Base-by-base conservation (phyloP, 352 stramenopile genomes). In the Phytophthora chlamydospora region DNA sequence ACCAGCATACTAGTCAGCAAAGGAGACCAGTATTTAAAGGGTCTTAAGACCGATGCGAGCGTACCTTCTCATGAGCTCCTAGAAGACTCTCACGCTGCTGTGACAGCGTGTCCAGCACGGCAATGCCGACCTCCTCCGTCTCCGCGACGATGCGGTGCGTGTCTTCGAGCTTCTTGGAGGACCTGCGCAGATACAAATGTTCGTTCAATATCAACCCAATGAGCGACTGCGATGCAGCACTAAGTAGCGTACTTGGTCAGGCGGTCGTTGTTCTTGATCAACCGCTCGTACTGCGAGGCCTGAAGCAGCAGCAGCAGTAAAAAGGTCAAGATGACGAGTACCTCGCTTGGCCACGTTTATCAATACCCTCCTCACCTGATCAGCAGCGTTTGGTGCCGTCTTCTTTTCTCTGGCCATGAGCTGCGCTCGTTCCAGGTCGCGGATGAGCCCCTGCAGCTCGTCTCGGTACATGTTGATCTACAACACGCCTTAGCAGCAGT, bases 41-140 rank as follows among this genome's bases (percentile, higher is more conserved):
- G 21, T 24, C 21, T 24, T 24, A 24, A 24, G 21, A 24, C 21
- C 21, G 21, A 24, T 24, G 21, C 21, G 21, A 16, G 39, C 24
- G 7, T 32, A 90, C 82, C 65, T 91, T 91, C 59, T 89, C 76
- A 51, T 91, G 83, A 4, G 83, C 65, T 44, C 76, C 79, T 1
- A 93, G 64, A 5, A 93, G 55, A 45, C 77, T 85, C 51, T 93
- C 82, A 13, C 85, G 80, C 50, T 93, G 85, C 33, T 85, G 75
- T 3, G 79, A 66, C 11, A 93, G 68, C 12, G 80, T 86, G 40
- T 91, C 82, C 21, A 93, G 59, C 32, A 93, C 85, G 2, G 75
- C 73, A 43, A 93, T 88, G 8, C 83, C 81, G 29, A 90, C 80
- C 38, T 88, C 68, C 57, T 90, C 80, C 6, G 80, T 90, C 46